These are phyloP conservation scores for Pythium chondricola DNA, from an alignment of 352 stramenopile species.

Conservation along the genomic window DNA sequence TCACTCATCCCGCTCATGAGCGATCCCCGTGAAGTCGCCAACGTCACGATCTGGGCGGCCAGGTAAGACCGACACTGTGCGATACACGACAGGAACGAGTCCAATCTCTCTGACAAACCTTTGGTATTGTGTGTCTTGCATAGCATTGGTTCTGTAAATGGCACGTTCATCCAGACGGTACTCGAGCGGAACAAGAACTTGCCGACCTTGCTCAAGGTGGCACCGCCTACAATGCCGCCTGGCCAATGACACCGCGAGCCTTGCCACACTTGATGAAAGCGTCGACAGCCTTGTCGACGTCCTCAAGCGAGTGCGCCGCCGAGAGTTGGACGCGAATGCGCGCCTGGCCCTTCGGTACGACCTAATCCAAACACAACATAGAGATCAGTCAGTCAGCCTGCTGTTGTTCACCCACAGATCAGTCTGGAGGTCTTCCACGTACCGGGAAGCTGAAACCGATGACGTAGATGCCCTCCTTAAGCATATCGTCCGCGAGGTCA, in stretches of 20 bases:
- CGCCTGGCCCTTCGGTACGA: conserved; percentile 89
- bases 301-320: conserved; percentile 88
- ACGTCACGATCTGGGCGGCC: conserved; percentile 52
- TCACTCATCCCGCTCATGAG: conserved; percentile 58
- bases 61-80: conserved; percentile 31
- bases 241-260: conserved; percentile 58
- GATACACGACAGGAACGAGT: no score
- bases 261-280: conserved; percentile 91
- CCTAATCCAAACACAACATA: conserved; percentile 26
- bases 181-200: conserved; percentile 46
- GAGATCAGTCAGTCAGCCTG: neutral
- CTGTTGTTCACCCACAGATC: neutral
- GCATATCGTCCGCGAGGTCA: conserved; percentile 89
- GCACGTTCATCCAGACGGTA: conserved; percentile 32
- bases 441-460: conserved; percentile 94
- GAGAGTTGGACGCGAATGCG: conserved; percentile 91
- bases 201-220: conserved; percentile 48
- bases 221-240: neutral
- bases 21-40: conserved; percentile 41
- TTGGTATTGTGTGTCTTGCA: conserved; percentile 10
- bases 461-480: conserved; percentile 91
- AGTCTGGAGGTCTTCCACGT: conserved; percentile 9
- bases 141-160: conserved; percentile 42
- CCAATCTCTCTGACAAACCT: no score
- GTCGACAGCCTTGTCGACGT: conserved; percentile 88